Evolutionary conservation across 768 basidiomycete species (phyloP).

Genomic region (Tubosaeta sp.): DNA sequence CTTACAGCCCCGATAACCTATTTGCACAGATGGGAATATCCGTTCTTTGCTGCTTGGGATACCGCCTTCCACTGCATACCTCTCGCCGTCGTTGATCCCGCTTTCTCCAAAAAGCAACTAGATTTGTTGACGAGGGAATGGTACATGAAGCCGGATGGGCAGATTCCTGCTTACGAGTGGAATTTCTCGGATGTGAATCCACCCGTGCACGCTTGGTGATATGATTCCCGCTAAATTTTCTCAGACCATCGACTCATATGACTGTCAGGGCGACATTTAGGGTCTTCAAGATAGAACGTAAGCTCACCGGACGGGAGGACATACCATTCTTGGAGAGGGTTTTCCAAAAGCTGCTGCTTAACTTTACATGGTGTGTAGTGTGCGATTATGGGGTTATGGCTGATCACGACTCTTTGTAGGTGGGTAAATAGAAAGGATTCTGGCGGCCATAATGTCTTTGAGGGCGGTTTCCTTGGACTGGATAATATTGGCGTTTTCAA

Average conservation of each 20-base stretch:
- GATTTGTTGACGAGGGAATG: constrained; percentile 96
- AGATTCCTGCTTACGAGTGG: constrained; percentile 99
- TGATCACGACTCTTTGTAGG: constrained; percentile 37
- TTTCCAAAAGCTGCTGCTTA: constrained; percentile 94
- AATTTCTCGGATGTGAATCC: constrained; percentile 99
- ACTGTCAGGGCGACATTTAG: constrained; percentile 84
- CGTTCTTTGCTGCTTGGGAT: constrained; percentile 98
- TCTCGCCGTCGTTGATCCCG: constrained; percentile 90
- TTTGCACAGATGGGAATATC: constrained; percentile 84
- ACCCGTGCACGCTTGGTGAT: constrained; percentile 94
- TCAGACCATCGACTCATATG: neutral
- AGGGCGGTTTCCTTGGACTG: constrained; percentile 95
- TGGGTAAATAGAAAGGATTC: constrained; percentile 99
- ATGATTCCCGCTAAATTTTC: neutral
- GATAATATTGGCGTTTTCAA: constrained; percentile 99
- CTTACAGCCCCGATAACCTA: constrained; percentile 3
- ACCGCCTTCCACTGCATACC: constrained; percentile 99
- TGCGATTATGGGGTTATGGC: neutral
- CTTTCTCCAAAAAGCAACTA: constrained; percentile 96
- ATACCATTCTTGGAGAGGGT: constrained; percentile 92
- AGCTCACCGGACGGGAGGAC: constrained; percentile 88
- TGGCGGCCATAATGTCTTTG: constrained; percentile 94
- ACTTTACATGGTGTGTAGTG: constrained; percentile 83
- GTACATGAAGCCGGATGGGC: constrained; percentile 99
- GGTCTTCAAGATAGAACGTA: constrained; percentile 98